Conservation (phyloP, 169 alveolate species). For the Plasmodium coatneyi region DNA sequence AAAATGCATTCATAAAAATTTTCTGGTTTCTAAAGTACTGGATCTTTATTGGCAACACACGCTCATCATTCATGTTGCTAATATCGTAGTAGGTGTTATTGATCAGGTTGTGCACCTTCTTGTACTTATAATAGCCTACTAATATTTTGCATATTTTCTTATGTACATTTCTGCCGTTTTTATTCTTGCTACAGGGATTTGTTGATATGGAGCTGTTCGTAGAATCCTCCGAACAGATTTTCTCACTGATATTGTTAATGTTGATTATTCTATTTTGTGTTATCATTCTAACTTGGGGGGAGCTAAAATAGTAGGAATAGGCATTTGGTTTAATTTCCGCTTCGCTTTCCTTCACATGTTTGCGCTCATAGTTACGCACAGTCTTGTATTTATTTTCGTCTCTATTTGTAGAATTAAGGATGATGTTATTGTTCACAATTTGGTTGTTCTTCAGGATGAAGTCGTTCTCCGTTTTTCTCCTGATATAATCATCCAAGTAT, state of each 20-base stretch:
- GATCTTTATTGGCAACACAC: constrained; percentile 52
- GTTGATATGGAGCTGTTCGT: constrained; percentile 42
- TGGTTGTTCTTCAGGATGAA: constrained; percentile 9
- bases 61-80: constrained; percentile 50
- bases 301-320: constrained; percentile 54
- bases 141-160: constrained; percentile 40
- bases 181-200: neutral
- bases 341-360: neutral
- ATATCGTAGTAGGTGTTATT: constrained; percentile 51
- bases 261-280: constrained; percentile 18
- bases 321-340: constrained; percentile 29
- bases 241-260: constrained; percentile 20
- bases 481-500: constrained; percentile 25
- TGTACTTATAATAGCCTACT: constrained; percentile 67
- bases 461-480: constrained; percentile 16
- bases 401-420: constrained; percentile 1
- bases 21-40: constrained; percentile 76
- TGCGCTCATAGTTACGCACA: neutral
- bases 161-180: neutral
- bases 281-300: constrained; percentile 12
- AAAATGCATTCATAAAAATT: constrained; percentile 74
- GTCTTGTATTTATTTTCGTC: constrained; percentile 1
- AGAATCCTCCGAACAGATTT: constrained; percentile 19
- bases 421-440: constrained; percentile 4
- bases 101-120: constrained; percentile 51